Conservation (phyloP, 2,329 filamentous ascomycete species). For the Paracoccidioides lutzii region DNA sequence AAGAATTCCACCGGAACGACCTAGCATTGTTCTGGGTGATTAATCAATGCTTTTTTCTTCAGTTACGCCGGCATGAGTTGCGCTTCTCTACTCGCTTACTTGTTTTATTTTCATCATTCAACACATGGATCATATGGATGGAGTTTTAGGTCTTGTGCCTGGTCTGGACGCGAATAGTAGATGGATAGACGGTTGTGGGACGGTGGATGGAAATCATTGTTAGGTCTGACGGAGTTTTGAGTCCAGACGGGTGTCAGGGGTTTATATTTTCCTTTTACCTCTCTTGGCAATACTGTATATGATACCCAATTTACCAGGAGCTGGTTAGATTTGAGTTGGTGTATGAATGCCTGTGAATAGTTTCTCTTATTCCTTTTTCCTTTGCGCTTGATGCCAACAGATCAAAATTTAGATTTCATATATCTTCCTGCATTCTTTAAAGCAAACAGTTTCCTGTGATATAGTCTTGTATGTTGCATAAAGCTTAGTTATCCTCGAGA, state of each 20-base stretch:
- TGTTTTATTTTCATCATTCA: too few species aligned
- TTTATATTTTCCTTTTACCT: not conserved
- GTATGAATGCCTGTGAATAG: too few species aligned
- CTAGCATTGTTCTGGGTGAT: not conserved
- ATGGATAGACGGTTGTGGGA: not conserved
- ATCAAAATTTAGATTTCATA: too few species aligned
- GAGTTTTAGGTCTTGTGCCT: too few species aligned
- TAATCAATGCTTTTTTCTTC: not conserved
- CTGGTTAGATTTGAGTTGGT: not conserved
- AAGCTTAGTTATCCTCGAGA: too few species aligned
- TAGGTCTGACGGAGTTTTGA: not conserved
- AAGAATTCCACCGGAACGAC: not conserved
- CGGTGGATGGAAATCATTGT: not conserved
- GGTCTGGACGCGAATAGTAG: too few species aligned
- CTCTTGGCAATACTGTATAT: conserved; percentile 1
- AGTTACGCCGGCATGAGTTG: not conserved
- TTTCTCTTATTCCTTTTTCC: too few species aligned
- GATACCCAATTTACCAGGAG: conserved; percentile 2
- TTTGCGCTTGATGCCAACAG: too few species aligned
- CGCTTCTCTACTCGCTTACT: not conserved
- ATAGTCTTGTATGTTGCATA: too few species aligned
- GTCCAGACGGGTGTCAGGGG: not conserved
- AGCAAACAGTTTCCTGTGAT: too few species aligned
- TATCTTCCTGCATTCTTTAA: too few species aligned
- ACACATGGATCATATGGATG: too few species aligned